Evolutionary conservation across 2,329 filamentous ascomycete genomes (phyloP).

Genomic region (Aspergillus hortae): DNA sequence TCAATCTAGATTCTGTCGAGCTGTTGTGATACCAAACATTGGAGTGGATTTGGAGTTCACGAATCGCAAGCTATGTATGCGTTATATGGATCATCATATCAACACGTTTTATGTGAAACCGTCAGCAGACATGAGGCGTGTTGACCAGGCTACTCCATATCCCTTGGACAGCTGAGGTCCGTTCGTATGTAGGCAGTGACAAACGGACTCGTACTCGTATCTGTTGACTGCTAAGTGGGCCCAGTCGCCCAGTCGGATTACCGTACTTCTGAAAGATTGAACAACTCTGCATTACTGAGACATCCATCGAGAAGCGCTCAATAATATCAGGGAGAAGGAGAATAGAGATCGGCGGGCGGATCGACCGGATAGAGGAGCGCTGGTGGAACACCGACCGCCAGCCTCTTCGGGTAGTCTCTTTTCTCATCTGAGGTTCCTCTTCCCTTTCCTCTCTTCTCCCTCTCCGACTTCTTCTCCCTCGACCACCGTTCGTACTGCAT

Average conservation of each 20-base stretch:
- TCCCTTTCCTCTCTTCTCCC: constrained; percentile 2
- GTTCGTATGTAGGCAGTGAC: too few relatives aligned
- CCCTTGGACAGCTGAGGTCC: too few relatives aligned
- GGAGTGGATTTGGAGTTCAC: too few relatives aligned
- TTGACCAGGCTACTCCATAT: too few relatives aligned
- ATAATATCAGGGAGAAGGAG: background rate
- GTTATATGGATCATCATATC: too few relatives aligned
- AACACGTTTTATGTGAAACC: too few relatives aligned
- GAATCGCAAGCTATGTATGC: too few relatives aligned
- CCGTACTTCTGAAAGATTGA: too few relatives aligned
- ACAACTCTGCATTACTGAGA: background rate
- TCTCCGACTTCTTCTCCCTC: constrained; percentile 7
- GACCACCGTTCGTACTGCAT: constrained; percentile 10
- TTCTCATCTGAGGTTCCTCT: background rate
- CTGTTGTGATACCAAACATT: too few relatives aligned
- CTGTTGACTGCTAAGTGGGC: background rate
- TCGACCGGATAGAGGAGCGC: constrained; percentile 19
- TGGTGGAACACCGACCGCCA: constrained; percentile 12
- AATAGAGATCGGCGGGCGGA: constrained; percentile 20
- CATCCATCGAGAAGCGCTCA: background rate
- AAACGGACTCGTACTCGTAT: background rate
- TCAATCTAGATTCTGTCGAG: too few relatives aligned
- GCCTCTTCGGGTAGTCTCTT: constrained; percentile 10
- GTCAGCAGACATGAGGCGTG: too few relatives aligned
- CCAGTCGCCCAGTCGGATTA: too few relatives aligned